phyloP scores from a whole-genome alignment of 2,329 filamentous ascomycete species.

The Sordariomycetes sp. region DNA sequence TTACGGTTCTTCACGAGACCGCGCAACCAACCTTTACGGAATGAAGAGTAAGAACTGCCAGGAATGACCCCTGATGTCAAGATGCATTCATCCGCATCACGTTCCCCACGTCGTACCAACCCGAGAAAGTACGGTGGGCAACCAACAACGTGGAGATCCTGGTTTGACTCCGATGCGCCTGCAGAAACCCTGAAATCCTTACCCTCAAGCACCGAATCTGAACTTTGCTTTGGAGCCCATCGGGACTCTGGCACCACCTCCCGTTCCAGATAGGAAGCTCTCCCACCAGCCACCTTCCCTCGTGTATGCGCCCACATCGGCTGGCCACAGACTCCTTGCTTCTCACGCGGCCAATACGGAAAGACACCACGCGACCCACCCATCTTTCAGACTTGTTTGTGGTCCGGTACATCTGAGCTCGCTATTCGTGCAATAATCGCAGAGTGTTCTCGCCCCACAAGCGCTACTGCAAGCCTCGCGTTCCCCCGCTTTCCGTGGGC shows the following conservation, averaged over 20 bases:
- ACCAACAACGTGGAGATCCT: background rate
- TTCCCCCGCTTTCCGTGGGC: background rate
- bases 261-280: background rate
- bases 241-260: background rate
- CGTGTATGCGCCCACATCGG: background rate
- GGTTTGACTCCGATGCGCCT: background rate
- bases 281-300: background rate
- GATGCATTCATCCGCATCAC: background rate
- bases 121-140: background rate
- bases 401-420: background rate
- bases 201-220: background rate
- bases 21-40: background rate
- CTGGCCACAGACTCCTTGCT: background rate
- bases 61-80: background rate
- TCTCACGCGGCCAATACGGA: background rate
- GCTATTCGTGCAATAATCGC: background rate
- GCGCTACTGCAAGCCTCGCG: background rate
- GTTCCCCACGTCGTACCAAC: background rate
- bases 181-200: background rate
- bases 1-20: background rate
- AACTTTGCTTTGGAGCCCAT: slow-evolving; percentile 1
- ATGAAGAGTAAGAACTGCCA: background rate
- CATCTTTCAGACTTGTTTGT: background rate
- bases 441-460: background rate
- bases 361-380: background rate